Evolutionary conservation across 306 rosid species (phyloP), one percentile per base, ranked within the genome.

Genomic region (Cucurbita ficifolia): DNA sequence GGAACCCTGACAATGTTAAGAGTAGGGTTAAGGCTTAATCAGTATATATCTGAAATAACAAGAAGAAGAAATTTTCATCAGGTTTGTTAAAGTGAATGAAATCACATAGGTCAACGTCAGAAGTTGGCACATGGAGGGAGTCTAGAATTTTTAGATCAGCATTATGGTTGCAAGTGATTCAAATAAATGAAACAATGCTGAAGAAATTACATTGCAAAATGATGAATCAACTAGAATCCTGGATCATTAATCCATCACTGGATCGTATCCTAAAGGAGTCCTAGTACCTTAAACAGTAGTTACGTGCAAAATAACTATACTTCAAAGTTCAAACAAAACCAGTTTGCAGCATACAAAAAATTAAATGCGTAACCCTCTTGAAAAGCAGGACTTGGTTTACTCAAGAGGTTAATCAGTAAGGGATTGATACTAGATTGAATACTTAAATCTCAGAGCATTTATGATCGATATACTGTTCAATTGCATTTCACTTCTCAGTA

Each of bases 1-100:
- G 83, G 79, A 73, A 78, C 81, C 86, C 97, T 91, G 84, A 60
- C 61, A 51, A 50, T 22, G 33, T 49, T 59, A 10, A 33, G 73
- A 78, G 29, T 59, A 58, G 74, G 51, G 68, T 77, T 14, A 59
- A 70, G 40, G 8, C 29, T 48, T 50, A 10, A 19, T 29, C 61
- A 56, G 42, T 16, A 58, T 42, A 36, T 21, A 17, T 45, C 33
- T 21, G 33, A 71, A 71, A 22, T 46, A 8, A 35, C 33, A 16
- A 29, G 36, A 17, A 40, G 21, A 7, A 75, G 50, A 67, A 9
- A 49, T 22, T 19, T 21, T 71, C 35, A 39, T 42, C 9, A 13
- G n/a, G 19, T 21, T 4, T 6, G 43, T 67, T 46, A 39, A 16
- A 10, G 46, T 56, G 55, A 24, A 24, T 10, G 76, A 22, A 35